phyloP scores from a whole-genome alignment of 176 grass and related monocot species.

The Juncus effusus region DNA sequence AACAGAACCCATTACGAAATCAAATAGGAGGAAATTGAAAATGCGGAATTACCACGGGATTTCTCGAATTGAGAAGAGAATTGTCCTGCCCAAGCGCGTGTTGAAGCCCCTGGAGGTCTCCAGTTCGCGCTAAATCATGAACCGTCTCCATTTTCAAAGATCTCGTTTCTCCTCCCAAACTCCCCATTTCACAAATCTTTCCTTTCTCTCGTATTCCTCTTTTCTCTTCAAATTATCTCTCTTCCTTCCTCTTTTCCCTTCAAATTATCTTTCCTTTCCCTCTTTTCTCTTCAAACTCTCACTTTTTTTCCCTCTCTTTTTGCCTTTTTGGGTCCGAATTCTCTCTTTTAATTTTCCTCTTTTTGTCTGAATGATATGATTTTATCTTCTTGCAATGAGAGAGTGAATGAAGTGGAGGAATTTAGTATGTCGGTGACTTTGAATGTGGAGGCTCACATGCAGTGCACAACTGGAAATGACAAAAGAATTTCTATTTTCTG shows the following conservation, averaged over 20 bases:
- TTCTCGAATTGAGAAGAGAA: conserved; percentile 70
- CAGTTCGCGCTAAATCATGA: conserved; percentile 59
- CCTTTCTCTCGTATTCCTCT: conserved; percentile 31
- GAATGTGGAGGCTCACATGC: no score
- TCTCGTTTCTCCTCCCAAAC: conserved; percentile 21
- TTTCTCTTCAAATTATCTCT: conserved; percentile 4
- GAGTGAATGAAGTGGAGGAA: no score
- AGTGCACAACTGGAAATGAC: no score
- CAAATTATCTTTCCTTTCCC: neutral
- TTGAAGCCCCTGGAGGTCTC: conserved; percentile 69
- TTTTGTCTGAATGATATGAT: neutral
- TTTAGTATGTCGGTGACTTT: no score
- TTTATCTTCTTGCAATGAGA: neutral
- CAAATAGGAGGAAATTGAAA: neutral
- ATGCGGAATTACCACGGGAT: conserved; percentile 46
- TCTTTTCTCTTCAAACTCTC: neutral
- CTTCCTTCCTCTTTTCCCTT: neutral
- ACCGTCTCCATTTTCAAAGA: conserved; percentile 48
- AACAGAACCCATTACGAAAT: neutral
- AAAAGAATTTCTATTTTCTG: no score
- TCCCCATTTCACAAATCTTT: conserved; percentile 65
- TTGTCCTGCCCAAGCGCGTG: conserved; percentile 65
- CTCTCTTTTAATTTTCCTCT: neutral
- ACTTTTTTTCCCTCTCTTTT: neutral
- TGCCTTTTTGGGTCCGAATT: neutral